Percentiles rank a stretch among this genome's conserved stretches.
Conservation (phyloP, 345 rosid genomes). For the Populus euphratica region DNA sequence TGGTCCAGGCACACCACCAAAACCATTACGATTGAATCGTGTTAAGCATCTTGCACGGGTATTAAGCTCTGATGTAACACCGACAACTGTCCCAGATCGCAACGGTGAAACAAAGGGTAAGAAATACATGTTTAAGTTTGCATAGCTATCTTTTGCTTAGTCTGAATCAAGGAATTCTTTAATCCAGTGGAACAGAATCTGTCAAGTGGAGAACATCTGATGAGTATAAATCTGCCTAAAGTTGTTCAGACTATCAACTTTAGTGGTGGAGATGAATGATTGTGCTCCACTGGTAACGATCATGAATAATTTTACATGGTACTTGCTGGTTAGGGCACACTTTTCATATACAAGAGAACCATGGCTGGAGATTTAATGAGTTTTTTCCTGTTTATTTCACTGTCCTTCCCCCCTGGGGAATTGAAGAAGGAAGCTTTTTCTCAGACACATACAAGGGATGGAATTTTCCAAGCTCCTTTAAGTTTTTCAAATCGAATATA, state of each 20-base stretch:
- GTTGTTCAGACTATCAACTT: constrained; percentile 1
- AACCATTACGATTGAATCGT: constrained; percentile 63
- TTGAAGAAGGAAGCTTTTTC: background rate
- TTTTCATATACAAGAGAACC: background rate
- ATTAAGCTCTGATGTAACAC: constrained; percentile 27
- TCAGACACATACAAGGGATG: constrained; percentile 10
- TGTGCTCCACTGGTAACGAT: constrained; percentile 1
- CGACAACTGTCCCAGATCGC: constrained; percentile 19
- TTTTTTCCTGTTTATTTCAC: background rate
- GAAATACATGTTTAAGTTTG: background rate
- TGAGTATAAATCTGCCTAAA: background rate
- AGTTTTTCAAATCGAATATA: background rate
- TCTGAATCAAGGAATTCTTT: background rate
- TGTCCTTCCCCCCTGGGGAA: background rate
- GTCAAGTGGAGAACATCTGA: background rate
- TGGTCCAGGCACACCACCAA: constrained; percentile 48
- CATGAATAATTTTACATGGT: background rate
- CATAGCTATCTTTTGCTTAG: background rate
- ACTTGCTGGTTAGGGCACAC: constrained; percentile 6
- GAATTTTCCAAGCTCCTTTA: constrained; percentile 3
- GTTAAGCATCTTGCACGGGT: constrained; percentile 70
- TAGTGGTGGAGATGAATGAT: background rate
- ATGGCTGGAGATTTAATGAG: background rate
- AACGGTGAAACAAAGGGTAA: constrained; percentile 45
- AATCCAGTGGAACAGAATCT: constrained; percentile 11